A percentile compares a stretch with the other conserved stretches of the same genome.
Conservation (phyloP, 2,329 filamentous ascomycete species). For the Curvularia verruculosa region DNA sequence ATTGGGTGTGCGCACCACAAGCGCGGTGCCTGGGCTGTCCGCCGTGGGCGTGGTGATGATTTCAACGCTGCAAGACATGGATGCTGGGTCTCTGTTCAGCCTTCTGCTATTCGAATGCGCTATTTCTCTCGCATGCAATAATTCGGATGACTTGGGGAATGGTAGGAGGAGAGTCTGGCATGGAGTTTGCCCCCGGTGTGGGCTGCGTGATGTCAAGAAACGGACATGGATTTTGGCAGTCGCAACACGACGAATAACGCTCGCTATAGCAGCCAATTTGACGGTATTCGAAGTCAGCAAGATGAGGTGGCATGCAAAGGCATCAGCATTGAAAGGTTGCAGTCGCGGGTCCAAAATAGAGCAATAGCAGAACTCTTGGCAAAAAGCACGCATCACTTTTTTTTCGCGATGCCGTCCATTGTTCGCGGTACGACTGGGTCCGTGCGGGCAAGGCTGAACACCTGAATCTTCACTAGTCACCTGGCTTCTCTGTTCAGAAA, state of each 20-base stretch:
- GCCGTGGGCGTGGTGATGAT: conserved; percentile 82
- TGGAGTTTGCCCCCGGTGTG: conserved; percentile 3
- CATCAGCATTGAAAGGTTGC: background rate
- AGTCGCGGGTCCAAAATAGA: background rate
- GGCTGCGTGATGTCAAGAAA: conserved; percentile 17
- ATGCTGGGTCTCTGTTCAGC: background rate
- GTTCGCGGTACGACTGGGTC: conserved; percentile 5
- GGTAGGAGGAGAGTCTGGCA: conserved; percentile 5
- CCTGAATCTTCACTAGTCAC: background rate
- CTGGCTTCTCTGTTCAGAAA: background rate
- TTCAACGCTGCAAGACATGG: conserved; percentile 77
- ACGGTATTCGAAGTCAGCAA: conserved; percentile 4
- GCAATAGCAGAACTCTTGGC: background rate
- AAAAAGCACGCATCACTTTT: conserved; percentile 13
- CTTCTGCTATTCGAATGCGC: background rate
- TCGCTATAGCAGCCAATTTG: conserved; percentile 41
- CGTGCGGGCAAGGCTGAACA: conserved; percentile 8
- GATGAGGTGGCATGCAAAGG: conserved; percentile 16
- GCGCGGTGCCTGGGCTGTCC: conserved; percentile 80
- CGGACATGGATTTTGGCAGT: conserved; percentile 27
- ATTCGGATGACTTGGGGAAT: conserved; percentile 19
- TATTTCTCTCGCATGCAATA: background rate
- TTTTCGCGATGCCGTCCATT: conserved; percentile 14
- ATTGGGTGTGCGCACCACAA: conserved; percentile 72
- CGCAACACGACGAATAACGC: conserved; percentile 35